These are phyloP conservation scores for Salix udensis DNA, from an alignment of 345 rosid species.

Conservation along the genomic window DNA sequence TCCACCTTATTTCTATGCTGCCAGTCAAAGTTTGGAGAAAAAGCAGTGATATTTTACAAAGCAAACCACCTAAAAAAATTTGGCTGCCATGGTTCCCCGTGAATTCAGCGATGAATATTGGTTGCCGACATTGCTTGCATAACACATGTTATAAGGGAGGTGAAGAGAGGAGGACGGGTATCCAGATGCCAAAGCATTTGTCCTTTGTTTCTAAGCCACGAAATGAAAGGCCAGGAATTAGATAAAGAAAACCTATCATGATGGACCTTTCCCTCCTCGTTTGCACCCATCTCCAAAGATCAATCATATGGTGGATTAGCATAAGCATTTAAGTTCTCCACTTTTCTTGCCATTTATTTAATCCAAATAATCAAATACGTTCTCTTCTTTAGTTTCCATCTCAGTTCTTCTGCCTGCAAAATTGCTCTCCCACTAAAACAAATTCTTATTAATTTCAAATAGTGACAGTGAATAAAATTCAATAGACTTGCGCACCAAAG, in stretches of 20 bases:
- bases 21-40: not conserved
- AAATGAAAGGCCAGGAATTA: not conserved
- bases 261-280: not conserved
- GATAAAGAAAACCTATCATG: not conserved
- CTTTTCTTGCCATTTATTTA: not conserved
- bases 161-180: not conserved
- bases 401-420: conserved; percentile 1
- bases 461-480: not conserved
- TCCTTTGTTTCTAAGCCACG: not conserved
- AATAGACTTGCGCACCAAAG: not conserved
- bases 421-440: not conserved
- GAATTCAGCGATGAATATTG: not conserved
- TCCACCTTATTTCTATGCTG: not conserved
- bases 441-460: not conserved
- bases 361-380: not conserved
- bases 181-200: not conserved
- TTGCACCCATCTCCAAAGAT: not conserved
- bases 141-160: not conserved
- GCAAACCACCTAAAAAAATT: not conserved
- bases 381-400: not conserved
- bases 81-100: not conserved
- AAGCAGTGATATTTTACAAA: not conserved
- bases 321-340: not conserved
- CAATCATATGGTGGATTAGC: not conserved
- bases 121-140: not conserved